Evolutionary conservation across 148 eudicot genomes (phyloP).

Genomic region (Arbutus unedo): DNA sequence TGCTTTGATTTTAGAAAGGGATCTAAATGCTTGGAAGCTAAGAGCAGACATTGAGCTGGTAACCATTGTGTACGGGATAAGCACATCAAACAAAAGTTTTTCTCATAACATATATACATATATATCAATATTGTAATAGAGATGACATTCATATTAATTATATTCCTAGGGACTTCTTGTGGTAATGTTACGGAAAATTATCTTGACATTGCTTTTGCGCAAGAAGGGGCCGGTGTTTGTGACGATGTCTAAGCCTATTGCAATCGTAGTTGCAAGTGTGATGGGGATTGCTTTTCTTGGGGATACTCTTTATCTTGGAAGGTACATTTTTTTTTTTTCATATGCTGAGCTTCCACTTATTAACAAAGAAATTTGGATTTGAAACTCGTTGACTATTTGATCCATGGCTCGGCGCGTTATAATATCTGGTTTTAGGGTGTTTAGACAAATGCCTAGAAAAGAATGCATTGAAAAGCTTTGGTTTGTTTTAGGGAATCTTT

Average conservation of each 20-base stretch:
- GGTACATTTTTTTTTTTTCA: neutral
- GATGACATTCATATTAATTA: too few species aligned
- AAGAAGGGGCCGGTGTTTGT: slow-evolving; percentile 11
- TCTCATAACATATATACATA: neutral
- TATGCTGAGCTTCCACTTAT: too few species aligned
- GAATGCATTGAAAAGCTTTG: too few species aligned
- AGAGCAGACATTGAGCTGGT: slow-evolving; percentile 19
- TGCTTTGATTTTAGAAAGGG: slow-evolving; percentile 27
- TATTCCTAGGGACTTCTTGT: neutral
- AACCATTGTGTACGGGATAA: slow-evolving; percentile 34
- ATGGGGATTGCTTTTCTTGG: slow-evolving; percentile 15
- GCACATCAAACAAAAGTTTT: neutral
- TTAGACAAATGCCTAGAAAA: too few species aligned
- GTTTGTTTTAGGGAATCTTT: too few species aligned
- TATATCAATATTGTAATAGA: too few species aligned
- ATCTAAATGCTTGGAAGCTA: slow-evolving; percentile 29
- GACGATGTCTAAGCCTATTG: slow-evolving; percentile 18
- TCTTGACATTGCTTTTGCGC: neutral
- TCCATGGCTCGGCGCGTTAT: neutral
- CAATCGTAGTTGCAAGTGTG: slow-evolving; percentile 2
- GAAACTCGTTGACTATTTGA: neutral
- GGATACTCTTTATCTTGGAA: slow-evolving; percentile 14
- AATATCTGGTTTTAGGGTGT: too few species aligned
- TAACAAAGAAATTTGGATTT: too few species aligned
- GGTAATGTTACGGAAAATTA: neutral